These are phyloP conservation scores for Zizania palustris DNA, from an alignment of 202 grass and related monocot species.

Conservation along the genomic window DNA sequence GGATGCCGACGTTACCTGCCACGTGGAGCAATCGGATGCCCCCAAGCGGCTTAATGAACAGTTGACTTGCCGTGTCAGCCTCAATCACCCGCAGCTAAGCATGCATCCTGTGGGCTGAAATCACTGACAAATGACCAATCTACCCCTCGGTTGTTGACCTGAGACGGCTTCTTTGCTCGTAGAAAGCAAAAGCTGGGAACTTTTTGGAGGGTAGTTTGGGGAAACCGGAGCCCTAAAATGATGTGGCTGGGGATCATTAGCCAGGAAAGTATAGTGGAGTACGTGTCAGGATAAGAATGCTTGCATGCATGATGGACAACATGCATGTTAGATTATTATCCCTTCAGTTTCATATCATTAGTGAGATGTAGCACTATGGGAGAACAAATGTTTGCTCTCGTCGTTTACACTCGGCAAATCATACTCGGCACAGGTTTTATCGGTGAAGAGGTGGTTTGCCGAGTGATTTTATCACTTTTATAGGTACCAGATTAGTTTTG, in stretches of 20 bases:
- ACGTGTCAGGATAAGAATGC: slow-evolving; percentile 20
- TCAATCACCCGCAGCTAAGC: not conserved
- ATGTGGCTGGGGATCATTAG: not conserved
- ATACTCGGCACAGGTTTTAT: too few relatives aligned
- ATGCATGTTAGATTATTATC: not conserved
- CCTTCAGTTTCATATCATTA: too few relatives aligned
- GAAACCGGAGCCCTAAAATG: not conserved
- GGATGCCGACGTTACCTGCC: too few relatives aligned
- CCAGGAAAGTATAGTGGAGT: not conserved
- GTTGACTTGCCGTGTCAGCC: not conserved
- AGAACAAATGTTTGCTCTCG: too few relatives aligned
- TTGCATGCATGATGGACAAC: not conserved
- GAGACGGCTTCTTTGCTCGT: not conserved
- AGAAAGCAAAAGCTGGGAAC: not conserved
- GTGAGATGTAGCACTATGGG: too few relatives aligned
- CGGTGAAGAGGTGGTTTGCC: too few relatives aligned
- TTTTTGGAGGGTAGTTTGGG: slow-evolving; percentile 2
- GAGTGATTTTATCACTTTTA: too few relatives aligned
- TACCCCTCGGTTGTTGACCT: not conserved
- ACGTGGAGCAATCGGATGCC: not conserved
- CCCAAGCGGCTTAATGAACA: not conserved
- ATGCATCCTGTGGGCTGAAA: not conserved
- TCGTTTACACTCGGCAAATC: too few relatives aligned
- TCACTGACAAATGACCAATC: not conserved
- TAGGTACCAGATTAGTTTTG: too few relatives aligned